These are phyloP conservation scores for Fragilaria radians DNA, from an alignment of 108 stramenopile genomes.

Conservation along the genomic window DNA sequence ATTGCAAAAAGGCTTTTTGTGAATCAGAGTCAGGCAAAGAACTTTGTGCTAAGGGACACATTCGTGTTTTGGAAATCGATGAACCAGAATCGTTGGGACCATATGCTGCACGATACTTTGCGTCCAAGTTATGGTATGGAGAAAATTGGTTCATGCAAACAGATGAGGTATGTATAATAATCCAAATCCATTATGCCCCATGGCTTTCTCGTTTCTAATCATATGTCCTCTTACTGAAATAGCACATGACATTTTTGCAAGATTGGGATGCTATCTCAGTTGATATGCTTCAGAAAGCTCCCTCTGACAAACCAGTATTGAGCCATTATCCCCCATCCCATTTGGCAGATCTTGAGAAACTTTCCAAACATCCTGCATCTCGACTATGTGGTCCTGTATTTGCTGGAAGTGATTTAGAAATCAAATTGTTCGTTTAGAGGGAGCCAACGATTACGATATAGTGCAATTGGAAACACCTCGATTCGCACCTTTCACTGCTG, in stretches of 20 bases:
- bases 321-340: slow-evolving; percentile 86
- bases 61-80: slow-evolving; percentile 78
- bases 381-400: slow-evolving; percentile 85
- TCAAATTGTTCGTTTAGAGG: slow-evolving; percentile 83
- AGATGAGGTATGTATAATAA: slow-evolving; percentile 32
- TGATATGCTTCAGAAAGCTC: slow-evolving; percentile 68
- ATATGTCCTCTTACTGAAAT: too few relatives aligned
- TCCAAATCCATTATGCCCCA: too few relatives aligned
- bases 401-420: slow-evolving; percentile 77
- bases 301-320: slow-evolving; percentile 81
- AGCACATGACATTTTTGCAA: slow-evolving; percentile 8
- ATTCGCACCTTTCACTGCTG: slow-evolving; percentile 79
- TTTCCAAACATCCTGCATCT: slow-evolving; percentile 35
- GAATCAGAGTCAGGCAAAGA: slow-evolving; percentile 47
- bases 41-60: slow-evolving; percentile 50
- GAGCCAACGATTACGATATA: slow-evolving; percentile 55
- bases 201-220: too few relatives aligned
- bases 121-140: slow-evolving; percentile 90
- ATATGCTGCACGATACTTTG: slow-evolving; percentile 90
- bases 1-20: slow-evolving; percentile 72
- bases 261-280: slow-evolving; percentile 86
- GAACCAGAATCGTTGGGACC: slow-evolving; percentile 92
- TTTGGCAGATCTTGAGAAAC: slow-evolving; percentile 36
- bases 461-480: slow-evolving; percentile 53
- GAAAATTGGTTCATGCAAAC: slow-evolving; percentile 95